A percentile compares a stretch with the other conserved stretches of the same genome.
Conservation (phyloP, 257 asterid species). For the Solanum piurae region DNA sequence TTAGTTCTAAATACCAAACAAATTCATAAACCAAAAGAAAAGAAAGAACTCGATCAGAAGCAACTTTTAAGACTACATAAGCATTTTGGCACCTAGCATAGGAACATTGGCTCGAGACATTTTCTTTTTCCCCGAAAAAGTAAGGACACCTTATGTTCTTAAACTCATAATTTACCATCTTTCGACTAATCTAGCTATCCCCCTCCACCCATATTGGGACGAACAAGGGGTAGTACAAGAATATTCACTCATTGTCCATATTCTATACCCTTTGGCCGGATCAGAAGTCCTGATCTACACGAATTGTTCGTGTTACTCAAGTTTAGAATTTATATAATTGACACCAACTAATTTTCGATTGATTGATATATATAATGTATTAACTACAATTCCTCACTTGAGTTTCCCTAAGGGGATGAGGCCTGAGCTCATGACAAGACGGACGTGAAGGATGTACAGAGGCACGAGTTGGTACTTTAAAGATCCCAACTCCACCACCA, state of each 20-base stretch:
- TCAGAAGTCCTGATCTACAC: neutral
- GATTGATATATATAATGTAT: neutral
- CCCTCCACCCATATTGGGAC: neutral
- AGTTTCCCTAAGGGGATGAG: constrained; percentile 59
- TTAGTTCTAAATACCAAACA: neutral
- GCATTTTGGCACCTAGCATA: neutral
- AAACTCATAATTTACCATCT: neutral
- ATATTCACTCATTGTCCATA: neutral
- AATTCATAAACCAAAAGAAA: neutral
- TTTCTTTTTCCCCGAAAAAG: neutral
- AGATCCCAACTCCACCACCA: constrained; percentile 52
- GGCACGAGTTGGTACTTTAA: constrained; percentile 41
- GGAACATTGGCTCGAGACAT: neutral
- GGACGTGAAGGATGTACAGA: constrained; percentile 56
- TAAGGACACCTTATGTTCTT: neutral
- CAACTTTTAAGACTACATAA: neutral
- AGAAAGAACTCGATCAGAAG: neutral
- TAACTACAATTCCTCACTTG: constrained; percentile 24
- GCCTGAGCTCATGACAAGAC: constrained; percentile 51
- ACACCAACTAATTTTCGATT: neutral
- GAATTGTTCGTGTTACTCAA: neutral
- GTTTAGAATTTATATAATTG: neutral
- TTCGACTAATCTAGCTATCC: neutral
- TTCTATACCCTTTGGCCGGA: neutral
- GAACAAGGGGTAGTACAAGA: neutral